Conservation (phyloP, 2,329 filamentous ascomycete species). For the Daldinia sp. region DNA sequence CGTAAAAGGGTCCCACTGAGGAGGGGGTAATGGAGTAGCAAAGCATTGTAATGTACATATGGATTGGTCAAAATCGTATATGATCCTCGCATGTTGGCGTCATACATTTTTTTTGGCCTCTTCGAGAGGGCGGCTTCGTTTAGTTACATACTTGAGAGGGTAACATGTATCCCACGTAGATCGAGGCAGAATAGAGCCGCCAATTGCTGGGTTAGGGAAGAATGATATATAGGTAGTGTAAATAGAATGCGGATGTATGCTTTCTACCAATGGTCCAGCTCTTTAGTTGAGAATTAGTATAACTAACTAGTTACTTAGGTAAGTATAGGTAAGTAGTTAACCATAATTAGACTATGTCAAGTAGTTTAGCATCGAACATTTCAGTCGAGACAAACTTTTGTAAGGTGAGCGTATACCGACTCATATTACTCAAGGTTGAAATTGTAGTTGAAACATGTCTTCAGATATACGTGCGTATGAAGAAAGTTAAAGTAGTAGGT, state of each 20-base stretch:
- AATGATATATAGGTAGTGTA: not conserved
- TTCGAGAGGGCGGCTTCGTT: not conserved
- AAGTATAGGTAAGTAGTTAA: not conserved
- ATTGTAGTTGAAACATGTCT: not conserved
- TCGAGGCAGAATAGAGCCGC: conserved; percentile 21
- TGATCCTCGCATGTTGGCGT: conserved; percentile 29
- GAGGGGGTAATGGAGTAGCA: not conserved
- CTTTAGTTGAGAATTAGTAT: not conserved
- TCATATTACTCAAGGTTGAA: not conserved
- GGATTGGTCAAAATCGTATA: not conserved
- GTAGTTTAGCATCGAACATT: not conserved
- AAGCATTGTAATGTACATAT: not conserved
- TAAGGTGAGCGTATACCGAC: not conserved
- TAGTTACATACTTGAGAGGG: not conserved
- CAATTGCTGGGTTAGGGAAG: conserved; percentile 30
- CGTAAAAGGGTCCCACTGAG: not conserved
- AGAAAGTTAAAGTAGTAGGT: not conserved
- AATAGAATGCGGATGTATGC: conserved; percentile 8
- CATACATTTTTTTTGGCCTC: conserved; percentile 31
- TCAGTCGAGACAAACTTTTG: not conserved
- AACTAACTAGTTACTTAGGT: too few relatives aligned
- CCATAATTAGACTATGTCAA: not conserved
- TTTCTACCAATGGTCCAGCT: conserved; percentile 9
- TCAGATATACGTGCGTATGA: conserved; percentile 1
- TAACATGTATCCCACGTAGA: not conserved